Evolutionary conservation across 192 early-diverging fungal genomes (phyloP).

Genomic region (Helicostylum pulchrum): DNA sequence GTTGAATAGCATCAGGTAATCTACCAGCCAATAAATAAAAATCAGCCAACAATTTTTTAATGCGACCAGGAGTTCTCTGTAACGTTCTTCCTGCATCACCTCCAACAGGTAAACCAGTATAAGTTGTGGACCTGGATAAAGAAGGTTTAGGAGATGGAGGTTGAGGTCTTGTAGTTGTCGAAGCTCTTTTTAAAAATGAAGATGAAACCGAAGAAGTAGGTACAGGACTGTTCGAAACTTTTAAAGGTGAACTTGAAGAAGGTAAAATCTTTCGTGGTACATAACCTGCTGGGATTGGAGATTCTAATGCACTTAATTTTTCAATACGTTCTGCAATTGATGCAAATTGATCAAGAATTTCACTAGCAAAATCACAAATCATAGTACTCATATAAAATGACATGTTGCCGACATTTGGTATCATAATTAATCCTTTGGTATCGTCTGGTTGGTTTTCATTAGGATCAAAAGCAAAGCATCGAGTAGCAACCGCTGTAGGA

Average conservation of each 20-base stretch:
- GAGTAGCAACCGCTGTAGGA: constrained; percentile 63
- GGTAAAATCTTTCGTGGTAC: background rate
- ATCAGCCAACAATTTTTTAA: constrained; percentile 75
- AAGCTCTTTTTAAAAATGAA: constrained; percentile 25
- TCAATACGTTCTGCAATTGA: constrained; percentile 37
- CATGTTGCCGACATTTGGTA: constrained; percentile 77
- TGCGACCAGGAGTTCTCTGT: constrained; percentile 65
- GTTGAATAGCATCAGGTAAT: constrained; percentile 67
- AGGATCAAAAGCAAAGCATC: constrained; percentile 84
- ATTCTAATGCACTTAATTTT: constrained; percentile 16
- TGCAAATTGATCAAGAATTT: constrained; percentile 65
- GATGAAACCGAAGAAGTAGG: constrained; percentile 16
- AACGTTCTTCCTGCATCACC: constrained; percentile 40
- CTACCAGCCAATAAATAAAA: constrained; percentile 74
- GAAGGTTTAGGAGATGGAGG: constrained; percentile 44
- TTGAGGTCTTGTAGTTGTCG: constrained; percentile 5
- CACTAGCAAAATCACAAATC: constrained; percentile 74
- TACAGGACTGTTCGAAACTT: background rate
- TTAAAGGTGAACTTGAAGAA: constrained; percentile 8
- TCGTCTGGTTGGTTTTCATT: constrained; percentile 70
- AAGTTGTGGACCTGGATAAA: constrained; percentile 43
- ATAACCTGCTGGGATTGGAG: constrained; percentile 5
- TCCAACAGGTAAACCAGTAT: background rate
- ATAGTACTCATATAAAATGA: constrained; percentile 72
- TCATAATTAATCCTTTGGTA: constrained; percentile 74